A percentile compares a stretch with the other conserved stretches of the same genome.
Evolutionary conservation across 164 flowering plant species (phyloP).

Genomic region (Magnolia officinalis): DNA sequence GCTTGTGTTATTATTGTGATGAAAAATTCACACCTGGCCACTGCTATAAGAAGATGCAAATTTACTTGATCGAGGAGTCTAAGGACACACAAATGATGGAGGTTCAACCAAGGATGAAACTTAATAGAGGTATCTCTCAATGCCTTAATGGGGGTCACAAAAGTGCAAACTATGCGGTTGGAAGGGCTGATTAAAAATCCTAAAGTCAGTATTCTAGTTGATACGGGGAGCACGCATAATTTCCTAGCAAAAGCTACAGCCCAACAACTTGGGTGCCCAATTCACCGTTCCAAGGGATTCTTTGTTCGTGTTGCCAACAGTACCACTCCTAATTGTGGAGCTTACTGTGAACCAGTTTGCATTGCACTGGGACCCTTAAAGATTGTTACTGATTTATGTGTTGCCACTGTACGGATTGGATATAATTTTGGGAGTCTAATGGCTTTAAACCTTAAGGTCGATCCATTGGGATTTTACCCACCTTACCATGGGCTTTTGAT

Average conservation of each 20-base stretch:
- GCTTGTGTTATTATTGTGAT: neutral
- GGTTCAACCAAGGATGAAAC: too few species aligned
- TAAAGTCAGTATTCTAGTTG: neutral
- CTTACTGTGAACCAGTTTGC: neutral
- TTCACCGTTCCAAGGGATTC: neutral
- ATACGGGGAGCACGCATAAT: constrained; percentile 4
- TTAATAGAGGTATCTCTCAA: neutral
- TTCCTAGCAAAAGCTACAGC: neutral
- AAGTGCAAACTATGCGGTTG: neutral
- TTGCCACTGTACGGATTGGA: neutral
- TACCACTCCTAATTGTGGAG: neutral
- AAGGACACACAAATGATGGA: neutral
- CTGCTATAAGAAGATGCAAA: neutral
- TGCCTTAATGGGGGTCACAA: neutral
- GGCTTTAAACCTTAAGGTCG: neutral
- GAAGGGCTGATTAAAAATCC: neutral
- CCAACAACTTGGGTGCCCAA: neutral
- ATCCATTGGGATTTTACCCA: neutral
- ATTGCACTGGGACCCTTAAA: neutral
- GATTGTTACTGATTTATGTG: neutral
- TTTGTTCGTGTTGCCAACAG: neutral
- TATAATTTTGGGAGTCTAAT: neutral
- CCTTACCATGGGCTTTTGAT: neutral
- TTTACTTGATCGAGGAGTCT: neutral
- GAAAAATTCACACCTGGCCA: neutral